Percentiles rank a stretch among this genome's conserved stretches.
These are phyloP conservation scores for Neonectria sp. DNA, from an alignment of 2,329 filamentous ascomycete genomes.

Conservation along the genomic window DNA sequence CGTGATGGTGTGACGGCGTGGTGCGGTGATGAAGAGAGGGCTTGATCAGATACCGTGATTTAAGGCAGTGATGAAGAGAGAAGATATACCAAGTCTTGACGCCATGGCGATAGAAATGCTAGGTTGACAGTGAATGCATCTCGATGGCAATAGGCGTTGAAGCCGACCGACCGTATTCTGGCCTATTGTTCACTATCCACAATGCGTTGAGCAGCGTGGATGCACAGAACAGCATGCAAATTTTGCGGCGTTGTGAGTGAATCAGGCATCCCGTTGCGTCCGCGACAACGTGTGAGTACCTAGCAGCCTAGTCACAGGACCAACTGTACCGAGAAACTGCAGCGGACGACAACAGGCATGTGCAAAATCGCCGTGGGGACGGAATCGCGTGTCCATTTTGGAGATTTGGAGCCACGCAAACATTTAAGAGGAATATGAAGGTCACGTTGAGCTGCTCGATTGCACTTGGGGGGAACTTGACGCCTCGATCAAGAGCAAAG, in stretches of 20 bases:
- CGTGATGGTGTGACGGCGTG: not conserved
- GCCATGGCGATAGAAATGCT: not conserved
- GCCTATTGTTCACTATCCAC: conserved; percentile 5
- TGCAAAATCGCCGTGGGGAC: not conserved
- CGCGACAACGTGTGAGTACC: conserved; percentile 2
- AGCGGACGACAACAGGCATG: not conserved
- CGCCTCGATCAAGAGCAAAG: not conserved
- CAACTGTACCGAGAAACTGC: not conserved
- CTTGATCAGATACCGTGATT: not conserved
- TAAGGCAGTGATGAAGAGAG: not conserved
- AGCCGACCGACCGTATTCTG: not conserved
- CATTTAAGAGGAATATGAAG: conserved; percentile 6
- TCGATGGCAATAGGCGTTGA: not conserved
- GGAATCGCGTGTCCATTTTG: not conserved
- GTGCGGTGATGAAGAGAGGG: not conserved
- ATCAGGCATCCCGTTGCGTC: not conserved
- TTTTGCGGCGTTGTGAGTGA: not conserved
- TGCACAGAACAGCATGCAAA: not conserved
- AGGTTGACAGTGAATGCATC: not conserved
- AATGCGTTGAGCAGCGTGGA: conserved; percentile 3
- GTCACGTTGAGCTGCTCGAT: too few relatives aligned
- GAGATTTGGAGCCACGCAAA: not conserved
- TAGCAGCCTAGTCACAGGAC: not conserved
- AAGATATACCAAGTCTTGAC: not conserved
- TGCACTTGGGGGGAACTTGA: not conserved